Evolutionary conservation across 176 grass and related monocot genomes (phyloP).

Genomic region (Cenchrus fungigraminus): DNA sequence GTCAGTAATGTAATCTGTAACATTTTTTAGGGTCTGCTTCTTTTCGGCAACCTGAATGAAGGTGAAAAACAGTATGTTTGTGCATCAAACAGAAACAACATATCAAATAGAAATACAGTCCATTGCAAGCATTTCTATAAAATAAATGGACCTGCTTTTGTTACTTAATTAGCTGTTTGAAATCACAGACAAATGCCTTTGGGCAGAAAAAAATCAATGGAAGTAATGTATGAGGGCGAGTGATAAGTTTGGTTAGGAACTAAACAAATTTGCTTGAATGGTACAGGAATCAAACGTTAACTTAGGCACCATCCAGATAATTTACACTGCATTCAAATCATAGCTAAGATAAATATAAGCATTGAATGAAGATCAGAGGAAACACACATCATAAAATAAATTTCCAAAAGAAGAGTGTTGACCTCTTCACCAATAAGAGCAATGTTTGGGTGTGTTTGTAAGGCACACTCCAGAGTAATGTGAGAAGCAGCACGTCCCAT

Average conservation of each 20-base stretch:
- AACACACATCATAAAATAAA: background rate
- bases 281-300: background rate
- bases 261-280: background rate
- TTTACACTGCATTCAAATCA: background rate
- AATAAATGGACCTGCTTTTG: background rate
- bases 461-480: constrained; percentile 94
- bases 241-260: background rate
- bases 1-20: constrained; percentile 93
- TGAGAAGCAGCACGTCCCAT: constrained; percentile 99
- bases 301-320: background rate
- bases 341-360: too few relatives aligned
- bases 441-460: constrained; percentile 97
- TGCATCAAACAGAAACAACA: background rate
- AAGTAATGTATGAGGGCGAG: background rate
- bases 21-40: constrained; percentile 91
- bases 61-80: background rate
- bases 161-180: background rate
- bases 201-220: background rate
- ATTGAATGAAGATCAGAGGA: background rate
- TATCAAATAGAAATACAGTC: background rate
- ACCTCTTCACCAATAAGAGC: constrained; percentile 98
- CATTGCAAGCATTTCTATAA: background rate
- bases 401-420: background rate
- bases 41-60: constrained; percentile 74
- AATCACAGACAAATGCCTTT: background rate